Conservation (phyloP, 106 monocot species). For the Platanthera guangdongensis region DNA sequence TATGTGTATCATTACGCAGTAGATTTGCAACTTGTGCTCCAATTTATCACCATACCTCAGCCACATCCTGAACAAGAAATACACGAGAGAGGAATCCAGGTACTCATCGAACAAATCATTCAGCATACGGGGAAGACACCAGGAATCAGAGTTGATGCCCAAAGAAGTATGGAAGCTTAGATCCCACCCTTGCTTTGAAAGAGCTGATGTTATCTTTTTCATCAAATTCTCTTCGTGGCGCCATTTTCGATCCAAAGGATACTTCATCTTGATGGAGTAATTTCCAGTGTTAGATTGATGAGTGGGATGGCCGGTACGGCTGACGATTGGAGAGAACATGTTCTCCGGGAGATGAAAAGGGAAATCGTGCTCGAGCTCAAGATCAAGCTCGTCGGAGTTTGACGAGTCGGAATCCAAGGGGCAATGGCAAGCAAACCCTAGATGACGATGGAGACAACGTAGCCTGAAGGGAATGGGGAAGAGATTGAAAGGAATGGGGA, state of each 20-base stretch:
- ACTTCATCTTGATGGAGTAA: not conserved
- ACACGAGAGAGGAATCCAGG: slow-evolving; percentile 34
- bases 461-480: slow-evolving; percentile 1
- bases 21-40: slow-evolving; percentile 11
- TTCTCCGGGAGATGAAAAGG: not conserved
- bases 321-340: not conserved
- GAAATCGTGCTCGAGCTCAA: not conserved
- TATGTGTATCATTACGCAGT: slow-evolving; percentile 39
- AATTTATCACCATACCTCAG: slow-evolving; percentile 9
- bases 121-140: slow-evolving; percentile 10
- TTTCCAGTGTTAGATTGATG: not conserved
- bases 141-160: slow-evolving; percentile 10
- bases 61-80: slow-evolving; percentile 32
- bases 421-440: slow-evolving; percentile 7
- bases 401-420: slow-evolving; percentile 1
- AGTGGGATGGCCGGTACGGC: not conserved
- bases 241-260: slow-evolving; percentile 4
- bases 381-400: not conserved
- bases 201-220: slow-evolving; percentile 2
- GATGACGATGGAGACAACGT: slow-evolving; percentile 6
- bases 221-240: not conserved
- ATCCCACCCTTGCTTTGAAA: slow-evolving; percentile 11
- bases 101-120: slow-evolving; percentile 23
- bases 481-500: not conserved
- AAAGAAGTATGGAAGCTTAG: not conserved